Base-by-base conservation (phyloP, 1,284 basidiomycete genomes). In the Ceratobasidium sp. region DNA sequence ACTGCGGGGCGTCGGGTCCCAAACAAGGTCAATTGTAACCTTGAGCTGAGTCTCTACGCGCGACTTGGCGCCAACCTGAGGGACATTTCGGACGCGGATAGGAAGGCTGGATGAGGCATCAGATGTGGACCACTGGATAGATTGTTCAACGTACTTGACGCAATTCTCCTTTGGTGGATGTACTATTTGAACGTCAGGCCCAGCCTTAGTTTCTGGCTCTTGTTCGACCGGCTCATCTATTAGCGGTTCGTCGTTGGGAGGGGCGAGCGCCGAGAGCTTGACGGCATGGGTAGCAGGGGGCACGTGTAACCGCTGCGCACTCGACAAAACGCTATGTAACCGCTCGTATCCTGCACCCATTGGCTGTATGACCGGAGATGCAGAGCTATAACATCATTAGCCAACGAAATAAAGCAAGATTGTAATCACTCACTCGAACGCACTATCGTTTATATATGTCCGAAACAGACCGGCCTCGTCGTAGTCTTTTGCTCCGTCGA, bases 1-100 rank as follows among this genome's bases (percentile, higher is more conserved):
- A 40, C 13, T 29, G 17, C 45, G 50, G n/a, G 22, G 35, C 13
- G 34, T 53, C 38, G 72, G 22, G 71, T 73, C 12, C 90, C 64
- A 67, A 3, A 67, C 88, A 56, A 94, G 82, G 75, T 92, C 89
- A 56, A 94, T 82, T 10, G 87, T 87, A 42, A 94, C 85, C 75
- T 93, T 87, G 60, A 95, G 88, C 81, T 95, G 94, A 0, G 94
- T 97, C 78, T 97, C 95, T 25, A 97, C 94, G 27, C 94, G 87
- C 57, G 92, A 94, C 79, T 96, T 96, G n/a, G 94, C 91, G 29
- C 94, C 94, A 43, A 82, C 80, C 73, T 88, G 85, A 8, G 94
- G 93, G 47, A 97, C 86, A 74, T 89, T 93, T 43, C 94, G 90
- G 40, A 94, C 88, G 76, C 94, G 82, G 73, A 93, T 88, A 29